These are phyloP conservation scores for Ophiocordyceps camponoti-rufipedis DNA, from an alignment of 2,329 filamentous ascomycete genomes.

Conservation along the genomic window DNA sequence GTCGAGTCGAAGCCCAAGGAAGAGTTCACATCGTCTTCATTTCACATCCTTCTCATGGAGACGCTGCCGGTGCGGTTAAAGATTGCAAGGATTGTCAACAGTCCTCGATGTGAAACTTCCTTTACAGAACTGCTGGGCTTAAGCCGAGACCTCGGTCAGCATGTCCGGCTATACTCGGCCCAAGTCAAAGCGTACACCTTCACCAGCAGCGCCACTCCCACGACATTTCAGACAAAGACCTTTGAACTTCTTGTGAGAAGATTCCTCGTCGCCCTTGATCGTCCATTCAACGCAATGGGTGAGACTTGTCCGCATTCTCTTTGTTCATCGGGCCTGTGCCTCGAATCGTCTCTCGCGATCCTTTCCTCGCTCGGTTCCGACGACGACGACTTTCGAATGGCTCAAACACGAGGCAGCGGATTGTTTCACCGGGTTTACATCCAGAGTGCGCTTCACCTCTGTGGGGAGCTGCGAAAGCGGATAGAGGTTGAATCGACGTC, in stretches of 20 bases:
- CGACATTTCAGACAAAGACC: background rate
- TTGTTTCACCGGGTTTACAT: background rate
- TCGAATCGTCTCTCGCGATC: background rate
- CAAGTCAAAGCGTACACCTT: background rate
- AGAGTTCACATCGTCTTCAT: background rate
- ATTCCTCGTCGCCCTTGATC: background rate
- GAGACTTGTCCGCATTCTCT: background rate
- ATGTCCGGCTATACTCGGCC: background rate
- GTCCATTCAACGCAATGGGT: background rate
- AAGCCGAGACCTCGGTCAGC: background rate
- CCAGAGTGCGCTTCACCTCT: background rate
- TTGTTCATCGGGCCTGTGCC: background rate
- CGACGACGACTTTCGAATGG: background rate
- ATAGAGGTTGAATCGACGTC: background rate
- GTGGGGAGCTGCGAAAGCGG: background rate
- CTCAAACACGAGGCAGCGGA: background rate
- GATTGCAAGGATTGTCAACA: background rate
- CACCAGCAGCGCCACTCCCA: background rate
- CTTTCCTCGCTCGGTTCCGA: background rate
- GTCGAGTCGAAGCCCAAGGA: background rate
- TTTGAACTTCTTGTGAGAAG: background rate
- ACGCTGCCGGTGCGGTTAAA: background rate
- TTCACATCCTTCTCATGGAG: background rate
- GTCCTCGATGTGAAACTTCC: background rate
- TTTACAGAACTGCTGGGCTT: background rate